These are phyloP conservation scores for Calophaca sinica DNA, from an alignment of 306 rosid species.

Conservation along the genomic window DNA sequence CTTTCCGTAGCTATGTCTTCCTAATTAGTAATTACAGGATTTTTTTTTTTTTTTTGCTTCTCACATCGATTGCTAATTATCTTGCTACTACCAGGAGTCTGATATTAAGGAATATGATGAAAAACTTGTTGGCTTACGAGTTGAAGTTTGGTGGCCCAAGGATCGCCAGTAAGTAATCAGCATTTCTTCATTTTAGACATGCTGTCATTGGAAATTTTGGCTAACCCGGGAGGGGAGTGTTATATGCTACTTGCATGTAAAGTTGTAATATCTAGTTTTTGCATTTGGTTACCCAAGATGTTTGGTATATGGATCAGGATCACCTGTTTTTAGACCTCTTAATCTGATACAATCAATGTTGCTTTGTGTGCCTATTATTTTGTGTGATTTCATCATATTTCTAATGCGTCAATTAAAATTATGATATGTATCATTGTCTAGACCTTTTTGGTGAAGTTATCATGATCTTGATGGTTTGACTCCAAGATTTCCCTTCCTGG, in stretches of 20 bases:
- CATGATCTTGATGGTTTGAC: slow-evolving; percentile 12
- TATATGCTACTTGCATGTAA: slow-evolving; percentile 9
- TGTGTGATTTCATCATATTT: slow-evolving; percentile 24
- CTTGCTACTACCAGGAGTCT: slow-evolving; percentile 57
- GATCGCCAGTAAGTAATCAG: slow-evolving; percentile 71
- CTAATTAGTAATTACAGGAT: slow-evolving; percentile 34
- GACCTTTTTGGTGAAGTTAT: slow-evolving; percentile 30
- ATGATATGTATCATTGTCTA: slow-evolving; percentile 14
- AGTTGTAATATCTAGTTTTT: slow-evolving; percentile 26
- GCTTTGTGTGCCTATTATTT: background rate
- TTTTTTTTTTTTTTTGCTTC: slow-evolving; percentile 23
- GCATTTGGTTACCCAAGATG: background rate
- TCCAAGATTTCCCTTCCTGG: slow-evolving; percentile 18
- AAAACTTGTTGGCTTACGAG: slow-evolving; percentile 65
- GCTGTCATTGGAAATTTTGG: slow-evolving; percentile 24
- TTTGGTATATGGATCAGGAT: background rate
- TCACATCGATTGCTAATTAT: slow-evolving; percentile 19
- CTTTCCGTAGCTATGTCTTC: slow-evolving; percentile 19
- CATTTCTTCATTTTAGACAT: slow-evolving; percentile 29
- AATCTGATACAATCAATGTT: slow-evolving; percentile 21
- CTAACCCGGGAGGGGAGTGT: slow-evolving; percentile 24
- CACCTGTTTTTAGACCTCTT: slow-evolving; percentile 9
- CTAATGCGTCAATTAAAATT: background rate
- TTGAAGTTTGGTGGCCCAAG: slow-evolving; percentile 90
- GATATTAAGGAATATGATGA: slow-evolving; percentile 57